Base-by-base conservation (phyloP, 148 eudicot genomes). In the Camellia lanceoleosa region DNA sequence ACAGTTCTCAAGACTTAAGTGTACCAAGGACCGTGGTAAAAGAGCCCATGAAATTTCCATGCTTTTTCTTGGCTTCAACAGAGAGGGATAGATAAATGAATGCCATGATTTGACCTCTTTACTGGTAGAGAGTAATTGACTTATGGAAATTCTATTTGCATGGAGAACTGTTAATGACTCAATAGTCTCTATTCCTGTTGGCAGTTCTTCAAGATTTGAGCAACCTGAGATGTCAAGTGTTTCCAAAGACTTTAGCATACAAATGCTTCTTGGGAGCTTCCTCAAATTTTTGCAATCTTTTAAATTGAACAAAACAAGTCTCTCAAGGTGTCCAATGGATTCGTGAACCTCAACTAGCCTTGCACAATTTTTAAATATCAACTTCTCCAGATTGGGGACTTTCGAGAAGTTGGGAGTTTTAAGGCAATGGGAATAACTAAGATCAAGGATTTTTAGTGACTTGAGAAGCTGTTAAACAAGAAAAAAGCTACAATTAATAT, bases 361-460 rank as follows among this genome's bases (percentile, higher is more conserved):
- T 8, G 0, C 2, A n/a, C 82, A 80, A 47, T 64, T 68, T 55
- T 80, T 19, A 0, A 80, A 44, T 38, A 15, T 47, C 19, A 80
- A 20, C 4, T 52, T 63, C 30, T 80, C 71, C 0, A 47, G 51
- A 47, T 74, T 52, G 18, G 77, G 82, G 11, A 73, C 60, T 2
- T 9, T 49, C 0, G 7, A 15, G 20, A 80, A 80, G 70, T 80
- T 23, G 0, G 49, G 78, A 3, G 78, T 80, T 59, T 49, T 72
- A 30, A 80, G 82, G 49, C 20, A 1, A 30, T 23, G n/a, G 6
- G 77, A 80, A 18, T 80, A 56, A 38, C 72, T 72, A 3, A 80
- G 82, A 64, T 72, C 19, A 47, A 80, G 77, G 23, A 73, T 61
- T 73, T 80, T 80, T 54, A 80, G 18, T 20, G 12, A 73, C 42